Base-by-base conservation (phyloP, 805 yeast species). In the Lipomyces sp. region DNA sequence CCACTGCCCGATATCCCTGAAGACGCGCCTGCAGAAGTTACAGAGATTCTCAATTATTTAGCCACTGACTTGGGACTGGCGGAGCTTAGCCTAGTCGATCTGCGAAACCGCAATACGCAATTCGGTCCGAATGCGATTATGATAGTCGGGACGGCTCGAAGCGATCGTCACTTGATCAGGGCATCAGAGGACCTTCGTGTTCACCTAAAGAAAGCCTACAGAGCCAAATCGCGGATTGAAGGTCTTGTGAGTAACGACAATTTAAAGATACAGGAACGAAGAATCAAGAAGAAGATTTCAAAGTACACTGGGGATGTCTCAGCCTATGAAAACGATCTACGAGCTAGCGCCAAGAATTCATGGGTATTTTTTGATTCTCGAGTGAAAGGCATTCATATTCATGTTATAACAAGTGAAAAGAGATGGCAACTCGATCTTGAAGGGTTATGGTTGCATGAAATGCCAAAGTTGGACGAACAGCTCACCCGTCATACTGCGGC, bases 311-410 rank as follows among this genome's bases (percentile, higher is more conserved):
- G 81, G 15, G 83, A 83, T 15, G 80, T 83, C 60, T 82, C 87
- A 0, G 81, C 82, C 0, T 85, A 85, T 70, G 83, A 83, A 65
- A 86, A 84, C 63, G 87, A 84, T 72, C 89, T 90, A 15, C 69
- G 78, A 3, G 75, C 73, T 29, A 45, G 78, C 79, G 11, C 71
- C 80, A 60, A 24, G 4, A 92, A 91, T 72, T 84, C 90, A 33
- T 93, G 98, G 98, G 86, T 90, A 30, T 86, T 90, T 84, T 80
- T 92, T 58, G 92, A 91, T 72, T 84, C 91, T 59, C 80, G 82
- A 34, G 77, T 84, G 1, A 89, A 87, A 67, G 85, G 86, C 50
- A 83, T 92, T 2, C 84, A 81, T 63, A 82, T 93, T 39, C 97
- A 93, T 77, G 77, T 93, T 18, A 77, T 93, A 73, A 90, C 97